Base-by-base conservation (phyloP, 805 yeast genomes). In the Alloascoidea hylecoeti region DNA sequence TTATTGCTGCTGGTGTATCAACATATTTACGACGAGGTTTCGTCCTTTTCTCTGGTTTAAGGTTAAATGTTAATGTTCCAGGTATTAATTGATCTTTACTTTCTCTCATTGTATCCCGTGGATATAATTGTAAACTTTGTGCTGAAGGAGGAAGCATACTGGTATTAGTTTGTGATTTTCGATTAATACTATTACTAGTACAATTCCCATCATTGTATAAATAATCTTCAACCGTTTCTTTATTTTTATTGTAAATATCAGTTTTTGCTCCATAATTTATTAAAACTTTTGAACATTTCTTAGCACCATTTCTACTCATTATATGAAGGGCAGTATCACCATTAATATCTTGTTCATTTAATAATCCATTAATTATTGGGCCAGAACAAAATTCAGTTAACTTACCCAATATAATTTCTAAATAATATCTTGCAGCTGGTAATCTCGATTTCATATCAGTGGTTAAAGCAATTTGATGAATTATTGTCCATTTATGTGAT, bases 271-370 rank as follows among this genome's bases (percentile, higher is more conserved):
- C 64, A 46, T 69, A 61, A 36, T 66, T 60, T 33, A 68, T 44
- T 37, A 75, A 55, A 15, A 61, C 55, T 27, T 60, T 58, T 17
- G 64, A 58, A 18, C 74, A 55, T 23, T 56, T 54, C 12, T 66
- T 53, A 38, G 78, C 70, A 2, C 70, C 68, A 5, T 72, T 59
- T 28, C 73, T 64, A 13, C 75, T 72, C 0, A 95, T 86, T 35
- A 89, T 61, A 49, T 85, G 94, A 36, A 86, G 59, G 4, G 94
- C 84, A 0, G 96, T 84, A 47, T 86, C 84, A 3, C 96, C 96
- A 42, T 75, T 67, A 16, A 64, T 66, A 55, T 92, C 97, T 50
- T 74, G 83, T 47, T 78, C 86, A 50, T 84, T 81, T 13, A 74
- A 46, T 49, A 72, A 50, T 16, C 56, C 59, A 16, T 50, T 40